Conservation (phyloP, 129 eudicot genomes). For the Glebionis coronaria region DNA sequence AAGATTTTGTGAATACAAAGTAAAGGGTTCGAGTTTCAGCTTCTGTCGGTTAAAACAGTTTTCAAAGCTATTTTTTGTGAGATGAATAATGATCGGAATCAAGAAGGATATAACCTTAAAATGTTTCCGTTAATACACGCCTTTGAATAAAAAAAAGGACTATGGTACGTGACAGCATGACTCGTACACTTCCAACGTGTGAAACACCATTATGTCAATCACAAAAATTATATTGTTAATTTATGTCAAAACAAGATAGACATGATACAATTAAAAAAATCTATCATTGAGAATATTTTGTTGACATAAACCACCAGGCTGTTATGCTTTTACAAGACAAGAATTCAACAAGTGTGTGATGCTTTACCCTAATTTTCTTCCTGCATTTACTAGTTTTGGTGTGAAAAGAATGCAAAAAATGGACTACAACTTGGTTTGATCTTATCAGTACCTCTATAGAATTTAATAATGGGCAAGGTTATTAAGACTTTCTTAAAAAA, state of each 20-base stretch:
- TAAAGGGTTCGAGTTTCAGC: too few relatives aligned
- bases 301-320: constrained; percentile 23
- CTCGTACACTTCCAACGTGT: background rate
- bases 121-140: too few relatives aligned
- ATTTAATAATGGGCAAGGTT: background rate
- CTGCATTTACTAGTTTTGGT: constrained; percentile 30
- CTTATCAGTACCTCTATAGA: constrained; percentile 27
- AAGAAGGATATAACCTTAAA: too few relatives aligned
- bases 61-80: too few relatives aligned
- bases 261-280: background rate
- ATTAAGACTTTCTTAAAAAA: too few relatives aligned
- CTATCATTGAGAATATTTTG: constrained; percentile 1
- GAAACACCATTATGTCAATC: background rate
- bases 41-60: too few relatives aligned
- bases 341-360: constrained; percentile 30
- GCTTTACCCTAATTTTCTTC: constrained; percentile 31
- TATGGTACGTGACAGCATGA: background rate
- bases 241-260: background rate
- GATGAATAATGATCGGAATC: too few relatives aligned
- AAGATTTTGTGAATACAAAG: too few relatives aligned
- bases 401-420: constrained; percentile 32
- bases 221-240: background rate
- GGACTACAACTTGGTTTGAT: constrained; percentile 29
- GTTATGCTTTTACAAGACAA: constrained; percentile 34
- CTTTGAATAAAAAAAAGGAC: too few relatives aligned